Percentiles rank a stretch among this genome's conserved stretches.
Evolutionary conservation across 2,329 filamentous ascomycete genomes (phyloP).

Genomic region (Colletotrichum endophyticum): DNA sequence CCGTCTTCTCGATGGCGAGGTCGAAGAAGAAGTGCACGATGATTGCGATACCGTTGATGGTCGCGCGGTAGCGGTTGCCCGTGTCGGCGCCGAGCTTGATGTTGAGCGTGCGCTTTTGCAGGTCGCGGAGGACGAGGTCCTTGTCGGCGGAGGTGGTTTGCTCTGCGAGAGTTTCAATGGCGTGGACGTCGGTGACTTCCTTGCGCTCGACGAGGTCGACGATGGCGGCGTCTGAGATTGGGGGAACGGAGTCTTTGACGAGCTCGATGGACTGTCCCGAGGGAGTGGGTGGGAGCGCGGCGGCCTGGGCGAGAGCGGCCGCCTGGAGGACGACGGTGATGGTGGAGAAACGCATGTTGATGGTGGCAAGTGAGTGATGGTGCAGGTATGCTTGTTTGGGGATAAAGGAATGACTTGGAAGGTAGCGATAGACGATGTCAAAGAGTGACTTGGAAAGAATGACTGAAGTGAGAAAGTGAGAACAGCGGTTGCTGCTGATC

Average conservation of each 20-base stretch:
- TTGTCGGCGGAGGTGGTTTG: not conserved
- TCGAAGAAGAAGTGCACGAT: not conserved
- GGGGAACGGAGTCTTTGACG: not conserved
- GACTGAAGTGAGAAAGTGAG: not conserved
- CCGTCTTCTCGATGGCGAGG: not conserved
- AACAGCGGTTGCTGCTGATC: fast-evolving
- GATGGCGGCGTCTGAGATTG: not conserved
- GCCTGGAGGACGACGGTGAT: not conserved
- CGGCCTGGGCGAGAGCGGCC: not conserved
- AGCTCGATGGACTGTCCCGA: not conserved
- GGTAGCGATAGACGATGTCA: not conserved
- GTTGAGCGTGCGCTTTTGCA: not conserved
- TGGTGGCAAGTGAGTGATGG: not conserved
- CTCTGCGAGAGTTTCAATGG: not conserved
- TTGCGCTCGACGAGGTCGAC: not conserved
- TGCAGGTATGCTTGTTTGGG: not conserved
- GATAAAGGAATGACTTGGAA: not conserved
- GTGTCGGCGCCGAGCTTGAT: not conserved
- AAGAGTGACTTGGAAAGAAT: not conserved
- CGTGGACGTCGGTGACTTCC: not conserved
- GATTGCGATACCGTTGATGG: not conserved
- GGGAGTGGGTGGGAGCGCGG: not conserved
- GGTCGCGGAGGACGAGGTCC: not conserved
- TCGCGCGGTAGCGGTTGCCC: not conserved
- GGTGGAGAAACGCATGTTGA: not conserved